Percentiles rank a stretch among this genome's conserved stretches.
These are phyloP conservation scores for Calycina herbarum DNA, from an alignment of 2,329 filamentous ascomycete genomes.

Conservation along the genomic window DNA sequence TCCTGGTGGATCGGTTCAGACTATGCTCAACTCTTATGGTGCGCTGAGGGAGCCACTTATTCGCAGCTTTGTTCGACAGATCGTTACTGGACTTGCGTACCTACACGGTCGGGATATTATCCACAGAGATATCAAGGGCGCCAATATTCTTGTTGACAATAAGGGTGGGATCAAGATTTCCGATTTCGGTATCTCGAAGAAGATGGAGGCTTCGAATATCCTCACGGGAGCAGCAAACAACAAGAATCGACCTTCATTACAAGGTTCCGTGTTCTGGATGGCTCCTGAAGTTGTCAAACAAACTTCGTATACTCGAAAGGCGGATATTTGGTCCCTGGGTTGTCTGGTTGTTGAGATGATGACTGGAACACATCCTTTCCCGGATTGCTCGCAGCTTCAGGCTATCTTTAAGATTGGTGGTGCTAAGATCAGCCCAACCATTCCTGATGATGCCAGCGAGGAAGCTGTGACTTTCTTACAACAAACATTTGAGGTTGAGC, in stretches of 20 bases:
- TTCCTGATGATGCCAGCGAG: slow-evolving; percentile 81
- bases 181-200: slow-evolving; percentile 98
- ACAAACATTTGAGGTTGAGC: slow-evolving; percentile 93
- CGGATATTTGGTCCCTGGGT: slow-evolving; percentile 97
- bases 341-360: slow-evolving; percentile 99
- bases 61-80: slow-evolving; percentile 95
- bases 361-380: slow-evolving; percentile 93
- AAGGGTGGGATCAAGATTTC: slow-evolving; percentile 99
- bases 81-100: slow-evolving; percentile 88
- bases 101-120: slow-evolving; percentile 95
- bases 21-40: slow-evolving; percentile 98
- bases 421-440: slow-evolving; percentile 80
- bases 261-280: slow-evolving; percentile 99
- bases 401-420: slow-evolving; percentile 98
- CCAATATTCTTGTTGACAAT: slow-evolving; percentile 98
- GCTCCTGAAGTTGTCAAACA: slow-evolving; percentile 97
- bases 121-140: slow-evolving; percentile 97
- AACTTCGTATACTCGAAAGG: slow-evolving; percentile 96
- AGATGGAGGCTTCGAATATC: slow-evolving; percentile 87
- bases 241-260: slow-evolving; percentile 75
- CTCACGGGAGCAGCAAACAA: slow-evolving; percentile 67
- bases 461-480: slow-evolving; percentile 82
- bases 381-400: slow-evolving; percentile 93
- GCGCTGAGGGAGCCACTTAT: slow-evolving; percentile 91
- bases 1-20: slow-evolving; percentile 93